These are phyloP conservation scores for Sugiyamaella floridensis DNA, from an alignment of 805 yeast species.

Conservation along the genomic window DNA sequence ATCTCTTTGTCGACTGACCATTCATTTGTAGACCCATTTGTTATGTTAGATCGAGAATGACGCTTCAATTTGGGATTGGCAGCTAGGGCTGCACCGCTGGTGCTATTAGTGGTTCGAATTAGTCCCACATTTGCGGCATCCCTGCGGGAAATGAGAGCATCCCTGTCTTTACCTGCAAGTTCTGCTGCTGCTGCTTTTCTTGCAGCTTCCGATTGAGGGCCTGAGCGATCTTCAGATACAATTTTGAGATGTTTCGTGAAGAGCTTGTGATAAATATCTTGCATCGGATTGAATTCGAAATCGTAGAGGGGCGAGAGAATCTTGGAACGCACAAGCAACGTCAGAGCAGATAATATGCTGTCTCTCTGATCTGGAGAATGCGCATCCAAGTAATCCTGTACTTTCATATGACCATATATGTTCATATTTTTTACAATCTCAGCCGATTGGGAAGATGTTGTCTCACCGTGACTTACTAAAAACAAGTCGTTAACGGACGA, in stretches of 20 bases:
- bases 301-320: constrained; percentile 44
- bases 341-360: constrained; percentile 31
- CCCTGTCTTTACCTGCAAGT: constrained; percentile 34
- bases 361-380: constrained; percentile 26
- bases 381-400: constrained; percentile 41
- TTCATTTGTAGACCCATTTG: background rate
- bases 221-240: constrained; percentile 12
- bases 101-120: constrained; percentile 2
- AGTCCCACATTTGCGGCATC: constrained; percentile 19
- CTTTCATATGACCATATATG: constrained; percentile 59
- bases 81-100: background rate
- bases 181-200: constrained; percentile 57
- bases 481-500: constrained; percentile 29
- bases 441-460: constrained; percentile 41
- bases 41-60: background rate
- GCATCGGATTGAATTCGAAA: constrained; percentile 31
- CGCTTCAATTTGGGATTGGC: background rate
- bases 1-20: constrained; percentile 18
- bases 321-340: constrained; percentile 41
- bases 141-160: constrained; percentile 11
- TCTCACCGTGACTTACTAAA: background rate
- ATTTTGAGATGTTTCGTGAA: constrained; percentile 16
- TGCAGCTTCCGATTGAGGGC: constrained; percentile 45
- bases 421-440: constrained; percentile 63
- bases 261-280: constrained; percentile 22